Evolutionary conservation across 495 filamentous ascomycete species (phyloP).

Genomic region (Cercophora sp.): DNA sequence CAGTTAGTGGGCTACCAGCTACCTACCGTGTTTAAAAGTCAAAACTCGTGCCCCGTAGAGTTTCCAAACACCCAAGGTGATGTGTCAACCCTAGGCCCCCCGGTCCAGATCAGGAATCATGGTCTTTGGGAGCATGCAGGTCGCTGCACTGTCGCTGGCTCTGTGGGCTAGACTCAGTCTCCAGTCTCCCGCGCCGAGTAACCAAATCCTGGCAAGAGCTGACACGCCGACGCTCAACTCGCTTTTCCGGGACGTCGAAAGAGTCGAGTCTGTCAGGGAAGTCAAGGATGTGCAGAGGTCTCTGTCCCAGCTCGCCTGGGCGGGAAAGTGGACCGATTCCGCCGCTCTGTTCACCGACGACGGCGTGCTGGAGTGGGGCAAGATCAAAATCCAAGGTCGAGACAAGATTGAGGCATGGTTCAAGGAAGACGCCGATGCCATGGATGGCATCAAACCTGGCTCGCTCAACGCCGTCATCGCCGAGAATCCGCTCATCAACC

Average conservation of each 20-base stretch:
- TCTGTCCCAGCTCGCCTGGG: constrained; percentile 15
- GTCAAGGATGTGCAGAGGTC: constrained; percentile 16
- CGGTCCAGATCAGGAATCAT: too few relatives aligned
- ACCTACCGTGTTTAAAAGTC: too few relatives aligned
- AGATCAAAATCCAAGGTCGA: constrained; percentile 1
- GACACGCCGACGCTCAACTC: constrained; percentile 1
- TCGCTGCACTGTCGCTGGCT: too few relatives aligned
- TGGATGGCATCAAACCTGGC: constrained; percentile 16
- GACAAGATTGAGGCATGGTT: constrained; percentile 16
- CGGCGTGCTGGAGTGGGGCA: constrained; percentile 5
- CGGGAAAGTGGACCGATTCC: constrained; percentile 12
- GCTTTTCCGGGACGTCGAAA: constrained; percentile 2
- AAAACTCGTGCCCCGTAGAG: too few relatives aligned
- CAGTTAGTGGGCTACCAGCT: too few relatives aligned
- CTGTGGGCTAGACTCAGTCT: too few relatives aligned
- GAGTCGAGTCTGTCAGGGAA: constrained; percentile 19
- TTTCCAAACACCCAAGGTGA: too few relatives aligned
- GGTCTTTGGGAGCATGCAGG: too few relatives aligned
- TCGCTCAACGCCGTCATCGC: constrained; percentile 11
- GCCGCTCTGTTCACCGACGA: constrained; percentile 16
- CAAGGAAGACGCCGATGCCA: constrained; percentile 5
- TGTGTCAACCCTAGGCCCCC: too few relatives aligned
- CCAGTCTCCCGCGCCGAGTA: too few relatives aligned
- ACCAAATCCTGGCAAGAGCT: too few relatives aligned
- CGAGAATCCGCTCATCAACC: constrained; percentile 12